Evolutionary conservation across 176 grass and related monocot species (phyloP), one percentile per base, ranked within the genome.

Genomic region (Aegilops umbellulata): DNA sequence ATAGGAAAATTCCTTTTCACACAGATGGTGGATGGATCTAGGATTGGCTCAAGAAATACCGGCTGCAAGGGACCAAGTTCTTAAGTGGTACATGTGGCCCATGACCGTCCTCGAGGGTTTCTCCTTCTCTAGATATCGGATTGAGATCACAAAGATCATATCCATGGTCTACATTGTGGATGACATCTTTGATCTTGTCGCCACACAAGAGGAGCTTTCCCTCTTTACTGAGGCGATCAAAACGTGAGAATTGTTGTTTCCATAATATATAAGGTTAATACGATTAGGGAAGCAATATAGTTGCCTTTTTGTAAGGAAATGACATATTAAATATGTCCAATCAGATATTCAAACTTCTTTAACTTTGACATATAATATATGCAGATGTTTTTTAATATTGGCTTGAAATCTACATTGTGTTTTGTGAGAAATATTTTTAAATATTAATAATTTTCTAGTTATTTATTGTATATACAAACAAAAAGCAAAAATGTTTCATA

Each of bases 121-220:
- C 10, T 87, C 86, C 38, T 79, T 80, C 36, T 97, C 94, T 0
- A 82, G 71, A 60, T 89, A 88, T 25, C 46, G 94, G 30, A 64
- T 90, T 36, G 80, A 88, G 65, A 44, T 92, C 8, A 87, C 90
- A 44, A 97, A 97, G 74, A 68, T 88, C 17, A 79, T 90, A 23
- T 75, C 94, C 2, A 87, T 97, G 35, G 7, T 97, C 14, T 97
- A 97, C 36, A 30, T 90, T 53, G 85, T 97, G 38, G 94, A 97
- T 57, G 94, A 97, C 75, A 94, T 97, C 14, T 97, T 89, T 85
- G 94, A 97, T 65, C 29, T 92, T 19, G 29, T 83, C 17, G 88
- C 90, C 12, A 90, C 85, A 72, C 16, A 12, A 20, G 86, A 94
- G 6, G 92, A 97, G 51, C 86, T 97, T 5, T 70, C 46, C 7